Base-by-base conservation (phyloP, 192 early-diverging fungal species). In the Globomyces pollinis-pini region DNA sequence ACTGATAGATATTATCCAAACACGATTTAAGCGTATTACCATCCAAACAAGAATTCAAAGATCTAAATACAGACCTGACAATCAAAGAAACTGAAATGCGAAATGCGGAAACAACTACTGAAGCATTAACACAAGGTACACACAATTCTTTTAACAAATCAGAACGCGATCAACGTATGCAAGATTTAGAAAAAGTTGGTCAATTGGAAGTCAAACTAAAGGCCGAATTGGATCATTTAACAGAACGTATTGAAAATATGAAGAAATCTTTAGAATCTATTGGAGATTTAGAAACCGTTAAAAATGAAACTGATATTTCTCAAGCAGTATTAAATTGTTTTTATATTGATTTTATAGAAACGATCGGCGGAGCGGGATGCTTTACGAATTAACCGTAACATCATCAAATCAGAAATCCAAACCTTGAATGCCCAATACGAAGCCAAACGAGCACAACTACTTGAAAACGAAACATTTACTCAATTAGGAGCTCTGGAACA, bases 21-120 rank as follows among this genome's bases (percentile, higher is more conserved):
- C 33, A 51, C 20, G 72, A 74, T 32, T 35, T 32, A 28, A 24
- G 13, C 11, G 29, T 36, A 16, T 31, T 82, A 43, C 78, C 77
- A 23, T 66, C 77, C 2, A 66, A 62, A 18, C 69, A 73, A 38
- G 76, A 57, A 3, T 75, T 74, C 26, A 44, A 76, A 24, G 78
- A 80, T 35, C 67, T 83, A 32, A 57, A 79, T 43, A 71, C 73
- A n/a, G 81, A 84, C 58, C 58, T 84, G 11, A 68, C 72, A 49
- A 69, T 78, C 55, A 84, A 84, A 53, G 74, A 84, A 50, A 81
- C 77, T 59, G 81, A 84, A 61, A 68, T 84, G 70, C 64, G 64
- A 34, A 84, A 75, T 43, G 72, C 77, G 0, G 78, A 81, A 55
- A 76, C 42, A 38, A 84, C 81, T 13, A 67, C 69, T 63, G 75